Base-by-base conservation (phyloP, 179 eudicot species). In the Heliamphora pulchella region DNA sequence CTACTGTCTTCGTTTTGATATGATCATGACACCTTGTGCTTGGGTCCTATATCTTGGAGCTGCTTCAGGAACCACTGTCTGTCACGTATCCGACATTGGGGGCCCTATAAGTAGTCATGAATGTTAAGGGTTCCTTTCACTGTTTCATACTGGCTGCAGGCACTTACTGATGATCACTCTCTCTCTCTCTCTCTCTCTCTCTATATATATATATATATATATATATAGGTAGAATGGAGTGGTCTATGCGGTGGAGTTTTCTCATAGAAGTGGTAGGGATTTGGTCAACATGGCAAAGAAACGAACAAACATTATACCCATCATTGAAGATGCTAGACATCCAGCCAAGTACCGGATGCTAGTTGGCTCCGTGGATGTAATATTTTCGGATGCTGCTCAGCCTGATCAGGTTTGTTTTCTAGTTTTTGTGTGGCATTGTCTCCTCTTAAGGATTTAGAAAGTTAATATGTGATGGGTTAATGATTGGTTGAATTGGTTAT, bases 251-350 rank as follows among this genome's bases (percentile, higher is more conserved):
- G 98, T 93, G 46, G 98, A 95, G 74, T 95, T 95, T 79, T 93
- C 98, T 31, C 94, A 95, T 76, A 90, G 97, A 80, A 94, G 98
- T 93, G 97, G 98, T 67, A 88, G 98, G 80, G 98, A 94, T 75
- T 86, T 94, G 79, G 97, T 94, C 11, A 94, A 94, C 87, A 94
- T 94, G 98, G 97, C 98, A 2, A 94, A 93, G 88, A 94, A 93
- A 68, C 85, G 97, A 31, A 93, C 98, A 18, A 94, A 94, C 88
- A 91, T 94, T 44, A 93, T 94, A 3, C 98, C 98, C 6, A 95
- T 93, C 67, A 95, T 95, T 78, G 98, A 95, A 78, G 98, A 95
- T 92, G 98, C 98, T 58, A 91, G 98, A 80, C 96, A 95, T 87
- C 98, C 98, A 41, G 90, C 96, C 51, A 95, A 93, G 80, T 95